Evolutionary conservation across 345 rosid species (phyloP).

Genomic region (Cochlearia excelsa): DNA sequence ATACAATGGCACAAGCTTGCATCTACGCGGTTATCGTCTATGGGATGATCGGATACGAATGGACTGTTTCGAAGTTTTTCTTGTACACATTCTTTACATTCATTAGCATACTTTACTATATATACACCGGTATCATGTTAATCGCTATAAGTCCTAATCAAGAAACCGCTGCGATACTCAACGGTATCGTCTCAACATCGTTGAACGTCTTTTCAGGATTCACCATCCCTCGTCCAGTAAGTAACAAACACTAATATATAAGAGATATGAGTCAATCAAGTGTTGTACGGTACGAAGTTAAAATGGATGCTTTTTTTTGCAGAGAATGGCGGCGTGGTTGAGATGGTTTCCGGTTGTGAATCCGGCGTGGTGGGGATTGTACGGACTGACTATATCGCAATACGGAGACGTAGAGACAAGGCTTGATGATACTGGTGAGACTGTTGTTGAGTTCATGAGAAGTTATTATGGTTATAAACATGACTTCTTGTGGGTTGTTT

Average conservation of each 20-base stretch:
- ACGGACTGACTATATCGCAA: slow-evolving; percentile 44
- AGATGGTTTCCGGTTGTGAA: slow-evolving; percentile 43
- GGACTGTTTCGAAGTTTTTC: slow-evolving; percentile 42
- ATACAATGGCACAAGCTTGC: slow-evolving; percentile 39
- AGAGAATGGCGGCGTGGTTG: slow-evolving; percentile 50
- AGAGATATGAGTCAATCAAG: not conserved
- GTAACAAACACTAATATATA: not conserved
- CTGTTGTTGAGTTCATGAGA: slow-evolving; percentile 38
- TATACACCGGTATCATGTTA: slow-evolving; percentile 49
- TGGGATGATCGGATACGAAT: slow-evolving; percentile 52
- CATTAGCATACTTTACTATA: slow-evolving; percentile 44
- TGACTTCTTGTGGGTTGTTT: slow-evolving; percentile 37
- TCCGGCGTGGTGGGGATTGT: slow-evolving; percentile 48
- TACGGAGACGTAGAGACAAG: slow-evolving; percentile 40
- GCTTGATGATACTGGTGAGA: slow-evolving; percentile 46
- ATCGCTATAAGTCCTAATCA: slow-evolving; percentile 43
- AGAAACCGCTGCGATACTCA: slow-evolving; percentile 35
- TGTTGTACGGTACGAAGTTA: not conserved
- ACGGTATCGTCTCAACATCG: slow-evolving; percentile 34
- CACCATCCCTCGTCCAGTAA: slow-evolving; percentile 47
- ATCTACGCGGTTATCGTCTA: slow-evolving; percentile 35
- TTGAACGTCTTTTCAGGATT: slow-evolving; percentile 55
- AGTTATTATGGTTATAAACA: slow-evolving; percentile 46
- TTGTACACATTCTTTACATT: slow-evolving; percentile 41
- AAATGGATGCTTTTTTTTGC: slow-evolving; percentile 8